Evolutionary conservation across 805 yeast genomes (phyloP).

Genomic region (Suhomyces kilbournensis): DNA sequence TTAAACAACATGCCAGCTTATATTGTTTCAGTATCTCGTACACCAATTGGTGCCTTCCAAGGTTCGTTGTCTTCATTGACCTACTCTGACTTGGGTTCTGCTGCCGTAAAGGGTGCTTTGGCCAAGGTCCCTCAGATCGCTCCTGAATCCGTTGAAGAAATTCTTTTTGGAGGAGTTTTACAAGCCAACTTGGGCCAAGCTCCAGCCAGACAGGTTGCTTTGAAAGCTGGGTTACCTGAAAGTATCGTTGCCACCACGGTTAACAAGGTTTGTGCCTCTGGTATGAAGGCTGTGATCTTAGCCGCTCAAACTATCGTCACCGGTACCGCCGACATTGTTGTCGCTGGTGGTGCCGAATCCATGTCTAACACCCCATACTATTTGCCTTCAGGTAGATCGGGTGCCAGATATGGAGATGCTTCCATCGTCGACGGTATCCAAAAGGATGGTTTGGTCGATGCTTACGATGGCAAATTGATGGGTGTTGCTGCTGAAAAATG

Average conservation of each 20-base stretch:
- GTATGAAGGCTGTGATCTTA: slow-evolving; percentile 84
- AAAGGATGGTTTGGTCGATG: slow-evolving; percentile 92
- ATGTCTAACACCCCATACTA: slow-evolving; percentile 97
- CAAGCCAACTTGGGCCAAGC: slow-evolving; percentile 95
- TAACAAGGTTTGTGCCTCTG: slow-evolving; percentile 97
- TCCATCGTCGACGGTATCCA: slow-evolving; percentile 81
- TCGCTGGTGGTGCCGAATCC: slow-evolving; percentile 97
- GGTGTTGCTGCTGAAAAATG: slow-evolving; percentile 97
- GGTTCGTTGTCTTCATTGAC: slow-evolving; percentile 74
- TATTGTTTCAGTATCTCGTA: slow-evolving; percentile 88
- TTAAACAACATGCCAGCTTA: slow-evolving; percentile 49
- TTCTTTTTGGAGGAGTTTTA: slow-evolving; percentile 87
- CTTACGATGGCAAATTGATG: slow-evolving; percentile 85
- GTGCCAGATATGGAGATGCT: slow-evolving; percentile 86
- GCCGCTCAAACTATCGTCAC: slow-evolving; percentile 88
- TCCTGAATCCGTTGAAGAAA: slow-evolving; percentile 79
- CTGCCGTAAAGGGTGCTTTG: slow-evolving; percentile 86
- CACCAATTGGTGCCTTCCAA: slow-evolving; percentile 94
- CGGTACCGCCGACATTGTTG: slow-evolving; percentile 88
- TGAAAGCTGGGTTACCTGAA: slow-evolving; percentile 82
- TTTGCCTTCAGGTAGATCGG: slow-evolving; percentile 77
- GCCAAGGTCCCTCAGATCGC: slow-evolving; percentile 78
- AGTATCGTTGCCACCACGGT: slow-evolving; percentile 83
- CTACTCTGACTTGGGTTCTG: slow-evolving; percentile 85
- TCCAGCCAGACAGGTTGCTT: slow-evolving; percentile 96